Evolutionary conservation across 2,329 filamentous ascomycete genomes (phyloP), one percentile per base, ranked within the genome.

Genomic region (Neofusicoccum sp.): DNA sequence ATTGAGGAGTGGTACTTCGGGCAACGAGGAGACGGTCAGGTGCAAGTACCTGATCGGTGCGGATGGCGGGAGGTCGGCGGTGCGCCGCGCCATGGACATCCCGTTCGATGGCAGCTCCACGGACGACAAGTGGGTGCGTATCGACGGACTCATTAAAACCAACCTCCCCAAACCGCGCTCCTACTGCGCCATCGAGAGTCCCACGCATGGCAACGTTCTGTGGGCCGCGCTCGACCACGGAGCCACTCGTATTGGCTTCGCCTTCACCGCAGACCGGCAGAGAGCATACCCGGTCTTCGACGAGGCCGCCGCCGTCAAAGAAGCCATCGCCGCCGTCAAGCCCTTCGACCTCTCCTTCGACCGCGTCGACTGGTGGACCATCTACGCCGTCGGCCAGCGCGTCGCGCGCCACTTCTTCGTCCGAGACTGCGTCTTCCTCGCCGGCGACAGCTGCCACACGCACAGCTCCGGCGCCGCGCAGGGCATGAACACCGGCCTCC

Each of bases 401-500:
- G 71, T 78, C 20, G 73, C 67, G 11, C 68, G 69, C 14, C 64
- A 63, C 2, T 72, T 74, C 61, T 70, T 65, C 43, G 61, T 64
- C 5, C 73, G 76, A 24, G 78, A 79, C 2, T 76, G 82, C 3
- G 73, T 83, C 3, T 80, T 86, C 45, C 70, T 86, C 0, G 82
- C 80, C 1, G 83, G 84, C 12, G 84, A 86, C 60, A 82, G 83
- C 5, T 82, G 81, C 1, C 83, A 86, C 62, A 82, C 82, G 11
- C 82, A 85, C 62, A 82, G 76, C 38, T 82, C 82, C 0, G 78
- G 79, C 0, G 84, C 82, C 2, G 84, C 81, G 0, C 83, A 84
- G 65, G 84, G 84, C 1, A 82, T 86, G 80, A 85, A 86, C 65
- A 81, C 81, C 0, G 82, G 82, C 0, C 76, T 85, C 20, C 79